Evolutionary conservation across 306 rosid species (phyloP).

Genomic region (Inga laurina): DNA sequence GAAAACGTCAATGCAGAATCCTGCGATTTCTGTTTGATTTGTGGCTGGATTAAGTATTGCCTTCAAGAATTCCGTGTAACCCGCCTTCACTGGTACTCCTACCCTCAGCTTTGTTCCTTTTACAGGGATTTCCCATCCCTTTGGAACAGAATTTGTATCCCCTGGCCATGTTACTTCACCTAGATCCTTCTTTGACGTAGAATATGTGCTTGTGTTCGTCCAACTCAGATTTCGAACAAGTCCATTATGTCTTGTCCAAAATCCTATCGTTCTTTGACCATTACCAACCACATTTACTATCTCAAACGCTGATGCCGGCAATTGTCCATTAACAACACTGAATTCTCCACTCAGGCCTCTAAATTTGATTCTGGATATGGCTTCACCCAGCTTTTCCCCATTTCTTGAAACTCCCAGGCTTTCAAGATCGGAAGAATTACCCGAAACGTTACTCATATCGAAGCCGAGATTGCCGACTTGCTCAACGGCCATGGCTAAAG

Average conservation of each 20-base stretch:
- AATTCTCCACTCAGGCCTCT: constrained; percentile 56
- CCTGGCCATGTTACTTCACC: constrained; percentile 58
- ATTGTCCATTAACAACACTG: constrained; percentile 36
- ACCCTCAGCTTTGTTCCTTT: constrained; percentile 43
- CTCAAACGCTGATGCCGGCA: constrained; percentile 36
- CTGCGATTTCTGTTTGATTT: constrained; percentile 23
- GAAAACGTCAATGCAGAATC: constrained; percentile 61
- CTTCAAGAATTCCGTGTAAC: constrained; percentile 39
- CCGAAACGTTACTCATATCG: constrained; percentile 6
- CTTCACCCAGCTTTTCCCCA: constrained; percentile 42
- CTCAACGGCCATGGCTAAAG: constrained; percentile 64
- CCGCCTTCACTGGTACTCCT: constrained; percentile 40
- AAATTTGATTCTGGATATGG: constrained; percentile 35
- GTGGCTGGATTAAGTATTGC: neutral
- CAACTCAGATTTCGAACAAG: constrained; percentile 28
- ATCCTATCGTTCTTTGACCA: constrained; percentile 46
- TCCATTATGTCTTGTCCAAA: constrained; percentile 50
- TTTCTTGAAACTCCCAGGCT: constrained; percentile 36
- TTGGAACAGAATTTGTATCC: constrained; percentile 35
- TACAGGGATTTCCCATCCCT: constrained; percentile 57
- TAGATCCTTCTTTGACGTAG: constrained; percentile 31
- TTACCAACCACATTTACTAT: constrained; percentile 48
- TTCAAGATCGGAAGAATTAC: constrained; percentile 38
- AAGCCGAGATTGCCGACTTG: constrained; percentile 31
- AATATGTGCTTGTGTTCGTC: neutral